A percentile compares a stretch with the other conserved stretches of the same genome.
Evolutionary conservation across 1,284 basidiomycete species (phyloP).

Genomic region (Cryptococcus jaspeensis): DNA sequence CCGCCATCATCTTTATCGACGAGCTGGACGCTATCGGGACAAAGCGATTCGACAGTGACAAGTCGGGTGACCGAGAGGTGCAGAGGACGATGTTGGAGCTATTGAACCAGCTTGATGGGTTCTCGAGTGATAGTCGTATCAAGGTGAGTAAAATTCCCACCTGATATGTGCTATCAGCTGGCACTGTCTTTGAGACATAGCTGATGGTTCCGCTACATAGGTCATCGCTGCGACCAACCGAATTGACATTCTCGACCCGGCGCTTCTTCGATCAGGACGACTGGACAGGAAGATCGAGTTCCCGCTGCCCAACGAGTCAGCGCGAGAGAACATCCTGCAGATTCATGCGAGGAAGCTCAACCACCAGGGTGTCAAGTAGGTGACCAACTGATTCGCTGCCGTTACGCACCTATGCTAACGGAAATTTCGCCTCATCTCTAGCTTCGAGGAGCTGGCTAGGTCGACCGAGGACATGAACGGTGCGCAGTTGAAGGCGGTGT

Average conservation of each 20-base stretch:
- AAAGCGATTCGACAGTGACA: conserved; percentile 98
- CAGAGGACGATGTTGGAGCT: conserved; percentile 99
- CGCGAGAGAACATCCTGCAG: conserved; percentile 69
- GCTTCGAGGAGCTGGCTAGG: conserved; percentile 69
- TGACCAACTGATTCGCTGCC: too few species aligned
- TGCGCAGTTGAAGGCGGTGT: conserved; percentile 72
- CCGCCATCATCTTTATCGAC: conserved; percentile 98
- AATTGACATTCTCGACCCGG: conserved; percentile 92
- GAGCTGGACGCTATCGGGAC: conserved; percentile 98
- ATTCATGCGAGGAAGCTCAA: conserved; percentile 87
- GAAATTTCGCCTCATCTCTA: conserved; percentile 5
- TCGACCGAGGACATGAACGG: conserved; percentile 76
- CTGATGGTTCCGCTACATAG: conserved; percentile 51
- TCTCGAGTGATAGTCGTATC: conserved; percentile 90
- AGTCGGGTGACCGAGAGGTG: conserved; percentile 96
- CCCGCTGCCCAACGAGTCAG: conserved; percentile 71
- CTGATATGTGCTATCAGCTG: background rate
- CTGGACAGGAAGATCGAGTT: conserved; percentile 80
- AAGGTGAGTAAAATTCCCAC: conserved; percentile 62
- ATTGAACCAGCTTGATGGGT: conserved; percentile 81
- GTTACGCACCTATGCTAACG: background rate
- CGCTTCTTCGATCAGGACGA: conserved; percentile 70
- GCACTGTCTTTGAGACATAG: background rate
- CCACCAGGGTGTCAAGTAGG: conserved; percentile 61
- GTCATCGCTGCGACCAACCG: conserved; percentile 98